Base-by-base conservation (phyloP, 495 filamentous ascomycete species). In the Talaromyces ruber region DNA sequence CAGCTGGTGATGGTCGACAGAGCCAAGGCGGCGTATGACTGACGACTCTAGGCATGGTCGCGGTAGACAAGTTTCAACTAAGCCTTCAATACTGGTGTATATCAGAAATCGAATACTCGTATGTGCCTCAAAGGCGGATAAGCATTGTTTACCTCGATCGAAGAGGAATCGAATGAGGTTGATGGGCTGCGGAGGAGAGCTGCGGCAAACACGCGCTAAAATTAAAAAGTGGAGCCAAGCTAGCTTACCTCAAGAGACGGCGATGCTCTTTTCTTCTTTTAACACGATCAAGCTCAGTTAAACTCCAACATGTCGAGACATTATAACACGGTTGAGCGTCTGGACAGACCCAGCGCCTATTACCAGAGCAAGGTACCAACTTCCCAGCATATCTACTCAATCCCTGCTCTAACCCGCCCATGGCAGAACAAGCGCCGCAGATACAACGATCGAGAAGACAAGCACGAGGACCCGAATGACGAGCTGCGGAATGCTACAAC, bases 281-380 rank as follows among this genome's bases (percentile, higher is more conserved):
- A 18, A 9, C 39, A 28, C 30, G 5, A 8, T 14, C 30, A 16
- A 59, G 29, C 57, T 26, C 4, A 24, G 34, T 4, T 25, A 54
- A 11, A 25, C n/a, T 14, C 22, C 37, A 32, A 18, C 18, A 63
- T 63, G 61, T 54, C 55, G 26, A 50, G 34, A 4, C 34, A 63
- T 63, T 11, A 47, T 25, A 84, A 82, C 63, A 96, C 92, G 1
- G 88, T 97, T 34, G 92, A 96, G 53, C 79, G 92, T 61, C 83
- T 97, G 55, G 92, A 97, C 72, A 87, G 86, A 71, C 91, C 92
- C 2, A 96, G 92, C 71, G 88, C 92, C 63, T 97, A 97, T 74
- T 93, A 91, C 65, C 76, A 83, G 39, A 86, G 82, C 74, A 86
- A 90, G 71, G 92, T 96, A 75, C 71, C 5, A 24, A 14, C 22